phyloP scores from a whole-genome alignment of 2,329 filamentous ascomycete genomes.

The Penicillium oxalicum region DNA sequence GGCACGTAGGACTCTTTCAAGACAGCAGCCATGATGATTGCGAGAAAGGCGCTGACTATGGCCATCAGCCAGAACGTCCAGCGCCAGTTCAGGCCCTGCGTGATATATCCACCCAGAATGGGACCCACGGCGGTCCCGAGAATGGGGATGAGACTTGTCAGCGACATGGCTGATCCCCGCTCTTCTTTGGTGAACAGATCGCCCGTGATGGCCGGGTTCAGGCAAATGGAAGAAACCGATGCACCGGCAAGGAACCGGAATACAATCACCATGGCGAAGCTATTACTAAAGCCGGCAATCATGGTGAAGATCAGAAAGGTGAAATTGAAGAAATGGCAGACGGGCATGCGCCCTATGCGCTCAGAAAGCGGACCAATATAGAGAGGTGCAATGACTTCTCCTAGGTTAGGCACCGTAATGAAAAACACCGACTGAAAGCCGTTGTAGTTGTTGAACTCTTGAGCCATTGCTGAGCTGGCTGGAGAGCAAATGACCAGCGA shows the following conservation, averaged over 20 bases:
- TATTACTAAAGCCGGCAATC: neutral
- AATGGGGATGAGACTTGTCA: neutral
- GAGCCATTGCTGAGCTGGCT: too few relatives aligned
- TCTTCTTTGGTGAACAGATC: neutral
- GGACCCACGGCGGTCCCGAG: neutral
- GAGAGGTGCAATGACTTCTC: neutral
- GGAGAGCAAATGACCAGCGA: too few relatives aligned
- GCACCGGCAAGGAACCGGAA: neutral
- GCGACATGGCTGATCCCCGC: neutral
- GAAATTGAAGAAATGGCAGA: neutral
- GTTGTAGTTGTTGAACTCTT: too few relatives aligned
- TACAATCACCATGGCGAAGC: neutral
- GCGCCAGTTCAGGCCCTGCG: neutral
- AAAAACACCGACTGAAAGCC: neutral
- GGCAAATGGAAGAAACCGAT: neutral
- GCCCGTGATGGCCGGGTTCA: neutral
- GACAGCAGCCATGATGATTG: too few relatives aligned
- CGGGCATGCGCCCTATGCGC: neutral
- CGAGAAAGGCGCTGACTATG: neutral
- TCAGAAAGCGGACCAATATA: neutral
- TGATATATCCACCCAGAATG: neutral
- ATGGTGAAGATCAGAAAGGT: neutral
- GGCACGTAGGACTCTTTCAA: too few relatives aligned
- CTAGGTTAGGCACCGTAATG: neutral
- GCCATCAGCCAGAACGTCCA: neutral